phyloP scores from a whole-genome alignment of 2,329 filamentous ascomycete species.

The Claviceps monticola region DNA sequence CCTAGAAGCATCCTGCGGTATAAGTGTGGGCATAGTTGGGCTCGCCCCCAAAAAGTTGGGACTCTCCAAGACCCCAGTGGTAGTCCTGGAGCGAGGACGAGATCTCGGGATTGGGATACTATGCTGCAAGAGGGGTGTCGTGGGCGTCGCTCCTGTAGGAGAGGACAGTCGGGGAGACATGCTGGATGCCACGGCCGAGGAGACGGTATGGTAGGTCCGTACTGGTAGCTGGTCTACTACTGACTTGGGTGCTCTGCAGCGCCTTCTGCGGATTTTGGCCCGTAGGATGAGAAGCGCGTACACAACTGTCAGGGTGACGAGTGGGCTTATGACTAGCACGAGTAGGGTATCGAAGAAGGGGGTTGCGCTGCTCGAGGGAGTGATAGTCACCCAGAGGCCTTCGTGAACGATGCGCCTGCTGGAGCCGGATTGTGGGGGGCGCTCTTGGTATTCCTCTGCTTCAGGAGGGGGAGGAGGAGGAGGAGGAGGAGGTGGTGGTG shows the following conservation, averaged over 20 bases:
- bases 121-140: conserved; percentile 65
- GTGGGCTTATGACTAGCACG: conserved; percentile 88
- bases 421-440: conserved; percentile 6
- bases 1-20: conserved; percentile 21
- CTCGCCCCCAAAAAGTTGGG: conserved; percentile 31
- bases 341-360: conserved; percentile 93
- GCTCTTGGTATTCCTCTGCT: conserved; percentile 5
- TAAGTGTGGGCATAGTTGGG: conserved; percentile 25
- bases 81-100: conserved; percentile 51
- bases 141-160: conserved; percentile 52
- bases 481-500: conserved; percentile 10
- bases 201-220: conserved; percentile 82
- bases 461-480: conserved; percentile 8
- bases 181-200: conserved; percentile 33
- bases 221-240: conserved; percentile 91
- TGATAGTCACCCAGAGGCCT: conserved; percentile 92
- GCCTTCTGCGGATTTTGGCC: conserved; percentile 72
- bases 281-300: conserved; percentile 80
- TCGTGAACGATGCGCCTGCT: conserved; percentile 27
- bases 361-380: conserved; percentile 75
- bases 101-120: conserved; percentile 28
- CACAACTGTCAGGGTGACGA: conserved; percentile 85
- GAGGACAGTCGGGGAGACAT: conserved; percentile 46
- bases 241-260: conserved; percentile 96
- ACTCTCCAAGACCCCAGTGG: conserved; percentile 43